Evolutionary conservation across 306 rosid species (phyloP), one percentile per base, ranked within the genome.

Genomic region (Cotoneaster glaucophyllus): DNA sequence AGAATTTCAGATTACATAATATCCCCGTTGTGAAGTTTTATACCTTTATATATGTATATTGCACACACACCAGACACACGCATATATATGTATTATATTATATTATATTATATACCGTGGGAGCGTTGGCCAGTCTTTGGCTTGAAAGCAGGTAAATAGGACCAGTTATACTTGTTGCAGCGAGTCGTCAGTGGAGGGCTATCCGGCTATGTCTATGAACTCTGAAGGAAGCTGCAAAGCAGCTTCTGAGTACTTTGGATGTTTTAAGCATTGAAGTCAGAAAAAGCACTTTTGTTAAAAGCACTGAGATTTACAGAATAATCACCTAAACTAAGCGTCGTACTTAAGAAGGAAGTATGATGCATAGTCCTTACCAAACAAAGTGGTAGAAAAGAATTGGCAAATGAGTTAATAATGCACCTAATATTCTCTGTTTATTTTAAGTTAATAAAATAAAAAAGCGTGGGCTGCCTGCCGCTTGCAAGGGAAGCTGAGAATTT

Each of bases 141-240:
- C 39, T 71, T 58, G 12, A 15, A 48, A 48, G 54, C 54, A 17
- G 3, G 13, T 5, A 50, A 15, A 32, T 13, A 0, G 11, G 3
- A 31, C 75, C 24, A 0, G 10, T 9, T 15, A 39, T 59, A 29
- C 9, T 10, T 25, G n/a, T 2, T 44, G 77, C 3, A 34, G 77
- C 44, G 31, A 29, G 77, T 74, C 77, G 44, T 44, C 9, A 64
- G 45, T 2, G 61, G 70, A 53, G 70, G 65, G 69, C 67, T 64
- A 44, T 22, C 44, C 44, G 37, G 11, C 29, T 1, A 4, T 19
- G 11, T 14, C 32, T 25, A 37, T 4, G 69, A 63, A 63, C 11
- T 8, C 11, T 68, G 61, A 48, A 45, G 69, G 69, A 74, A 26
- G 44, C 44, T 61, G 21, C 69, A 3, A 21, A 21, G 61, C 17